Base-by-base conservation (phyloP, 208 protist genomes). In the Leishmania braziliensis region DNA sequence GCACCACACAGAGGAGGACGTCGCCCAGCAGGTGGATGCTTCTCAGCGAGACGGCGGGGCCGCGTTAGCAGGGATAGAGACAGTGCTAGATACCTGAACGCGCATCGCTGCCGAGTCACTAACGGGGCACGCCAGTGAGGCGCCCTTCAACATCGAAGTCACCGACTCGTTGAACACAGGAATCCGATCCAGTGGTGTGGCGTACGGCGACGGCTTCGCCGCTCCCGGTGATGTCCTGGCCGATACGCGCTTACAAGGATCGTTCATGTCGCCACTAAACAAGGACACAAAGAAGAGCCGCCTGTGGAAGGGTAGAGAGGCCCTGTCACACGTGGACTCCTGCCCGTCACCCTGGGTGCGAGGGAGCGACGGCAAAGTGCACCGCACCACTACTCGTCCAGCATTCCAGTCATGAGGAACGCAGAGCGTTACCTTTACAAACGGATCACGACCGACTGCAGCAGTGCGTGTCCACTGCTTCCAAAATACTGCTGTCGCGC, bases 371-470 rank as follows among this genome's bases (percentile, higher is more conserved):
- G 60, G 72, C 51, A 85, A 51, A 14, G 20, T 68, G 66, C 82
- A 85, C 9, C 33, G 51, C 5, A 79, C 65, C 12, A 51, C n/a
- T 20, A 78, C 51, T 12, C 26, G 71, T 3, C 77, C 82, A 29
- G 46, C 46, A 54, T 82, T 73, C 82, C 82, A 85, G 77, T 85
- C 82, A 39, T 68, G 29, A 0, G 77, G 77, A 4, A 79, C 56
- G 12, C 29, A 3, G 9, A 85, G 77, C 9, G 18, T 46, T 48
- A 85, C 26, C 23, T 36, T 29, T 46, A 85, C 73, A 8, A 79
- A 0, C 8, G 82, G 82, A 68, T 85, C 82, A 3, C 72, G 71
- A 0, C 51, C 72, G 10, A 63, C 71, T 10, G 43, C 16, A 0
- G 77, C 73, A 3, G 77, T 85, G 26, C 51, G 5, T 2, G 50